Evolutionary conservation across 768 basidiomycete genomes (phyloP), one percentile per base, ranked within the genome.

Genomic region (Termitomyces sp.): DNA sequence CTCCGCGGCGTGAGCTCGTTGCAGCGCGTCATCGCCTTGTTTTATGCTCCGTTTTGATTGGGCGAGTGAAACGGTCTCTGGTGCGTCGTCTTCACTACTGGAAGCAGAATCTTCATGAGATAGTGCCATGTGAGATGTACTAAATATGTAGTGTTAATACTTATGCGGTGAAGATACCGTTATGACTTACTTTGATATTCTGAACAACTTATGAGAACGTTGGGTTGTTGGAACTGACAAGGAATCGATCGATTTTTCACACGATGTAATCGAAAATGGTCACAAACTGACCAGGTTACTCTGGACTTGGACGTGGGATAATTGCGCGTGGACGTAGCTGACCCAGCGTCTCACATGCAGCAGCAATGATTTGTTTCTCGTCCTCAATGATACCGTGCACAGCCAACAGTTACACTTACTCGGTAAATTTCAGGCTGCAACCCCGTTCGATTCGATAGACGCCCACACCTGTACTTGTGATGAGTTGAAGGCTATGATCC

Each of bases 11-110:
- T 59, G 62, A 11, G 59, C 45, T 54, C 60, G 60, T 50, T 65
- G 57, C 14, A 66, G 37, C 25, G 57, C 55, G 31, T 60, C 57
- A 31, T 68, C 61, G 42, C 57, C 54, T 25, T 63, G 57, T 58
- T 70, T 48, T 10, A 63, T 57, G 34, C 59, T 47, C 49, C 59
- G 56, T 42, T 57, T 70, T 3, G 69, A 68, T 49, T 70, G 66
- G 9, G 62, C 45, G 32, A 70, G 65, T 40, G 69, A 65, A 25
- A 68, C 38, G 43, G 48, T 57, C 56, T 70, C 69, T 29, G 69
- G 69, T 38, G 57, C 63, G 36, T 66, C 69, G 42, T 63, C 65
- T n/a, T 68, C 67, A n/a, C 64, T 65, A 52, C 66, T 65, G n/a
- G 68, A 65, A 38, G 51, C 47, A 48, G 50, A 60, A 29, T 55